Evolutionary conservation across 1,284 basidiomycete species (phyloP).

Genomic region (Filobasidium uniguttulatum): DNA sequence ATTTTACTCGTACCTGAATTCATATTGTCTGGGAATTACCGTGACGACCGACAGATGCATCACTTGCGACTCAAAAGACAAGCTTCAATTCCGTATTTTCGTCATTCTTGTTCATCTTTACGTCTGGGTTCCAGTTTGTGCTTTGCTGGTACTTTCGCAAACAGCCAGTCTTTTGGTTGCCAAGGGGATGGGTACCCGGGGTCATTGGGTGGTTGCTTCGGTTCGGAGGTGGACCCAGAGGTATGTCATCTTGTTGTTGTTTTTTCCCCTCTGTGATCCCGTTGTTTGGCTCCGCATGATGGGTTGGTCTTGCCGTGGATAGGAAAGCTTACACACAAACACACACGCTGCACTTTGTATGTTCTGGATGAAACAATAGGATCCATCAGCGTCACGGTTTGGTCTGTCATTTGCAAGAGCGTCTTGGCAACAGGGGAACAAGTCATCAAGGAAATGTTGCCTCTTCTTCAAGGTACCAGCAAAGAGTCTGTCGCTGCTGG

Average conservation of each 20-base stretch:
- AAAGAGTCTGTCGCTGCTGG: too few species aligned
- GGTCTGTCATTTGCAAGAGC: slow-evolving; percentile 77
- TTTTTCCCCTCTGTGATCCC: too few species aligned
- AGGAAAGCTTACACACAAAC: too few species aligned
- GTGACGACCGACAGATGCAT: slow-evolving; percentile 45
- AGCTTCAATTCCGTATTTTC: slow-evolving; percentile 64
- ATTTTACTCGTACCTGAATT: background rate
- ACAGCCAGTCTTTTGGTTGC: slow-evolving; percentile 79
- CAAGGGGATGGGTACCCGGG: slow-evolving; percentile 66
- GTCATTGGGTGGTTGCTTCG: slow-evolving; percentile 65
- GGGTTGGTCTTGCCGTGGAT: background rate
- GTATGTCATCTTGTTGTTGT: slow-evolving; percentile 17
- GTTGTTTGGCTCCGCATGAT: background rate
- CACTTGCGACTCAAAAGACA: slow-evolving; percentile 50
- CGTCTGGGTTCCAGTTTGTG: slow-evolving; percentile 66
- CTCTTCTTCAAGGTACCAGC: too few species aligned
- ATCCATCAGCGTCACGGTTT: slow-evolving; percentile 72
- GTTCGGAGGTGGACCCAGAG: slow-evolving; percentile 31
- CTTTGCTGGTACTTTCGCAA: slow-evolving; percentile 81
- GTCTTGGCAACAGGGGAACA: slow-evolving; percentile 58
- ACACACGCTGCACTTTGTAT: too few species aligned
- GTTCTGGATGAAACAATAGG: slow-evolving; percentile 40
- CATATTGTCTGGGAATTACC: too few species aligned
- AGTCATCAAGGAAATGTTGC: slow-evolving; percentile 45
- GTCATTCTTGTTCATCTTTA: slow-evolving; percentile 58